Conservation (phyloP, 2,329 filamentous ascomycete species). For the Chaetomiaceae sp. region DNA sequence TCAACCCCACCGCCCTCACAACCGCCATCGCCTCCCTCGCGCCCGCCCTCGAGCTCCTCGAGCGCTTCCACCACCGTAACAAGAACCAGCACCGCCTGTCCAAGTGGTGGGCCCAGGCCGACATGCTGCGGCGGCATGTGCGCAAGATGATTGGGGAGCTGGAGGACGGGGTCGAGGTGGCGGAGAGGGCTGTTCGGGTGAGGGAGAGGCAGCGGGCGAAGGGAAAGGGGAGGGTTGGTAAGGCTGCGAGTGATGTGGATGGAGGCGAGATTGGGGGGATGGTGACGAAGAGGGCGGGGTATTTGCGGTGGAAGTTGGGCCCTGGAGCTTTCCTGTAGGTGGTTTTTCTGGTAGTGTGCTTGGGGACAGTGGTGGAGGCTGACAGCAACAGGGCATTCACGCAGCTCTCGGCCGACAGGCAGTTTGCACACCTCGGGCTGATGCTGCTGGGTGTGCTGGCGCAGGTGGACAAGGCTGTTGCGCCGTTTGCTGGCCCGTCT, state of each 20-base stretch:
- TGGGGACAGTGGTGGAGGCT: neutral
- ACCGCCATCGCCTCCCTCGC: conserved; percentile 30
- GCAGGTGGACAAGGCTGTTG: conserved; percentile 47
- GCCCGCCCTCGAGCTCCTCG: conserved; percentile 53
- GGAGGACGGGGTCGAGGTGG: conserved; percentile 24
- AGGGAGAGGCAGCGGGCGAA: neutral
- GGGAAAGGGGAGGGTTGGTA: neutral
- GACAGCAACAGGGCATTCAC: conserved; percentile 53
- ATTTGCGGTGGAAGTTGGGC: conserved; percentile 38
- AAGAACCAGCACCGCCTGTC: conserved; percentile 82
- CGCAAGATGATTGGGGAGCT: conserved; percentile 42
- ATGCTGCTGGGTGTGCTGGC: conserved; percentile 63
- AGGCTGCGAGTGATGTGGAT: neutral
- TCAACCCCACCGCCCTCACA: neutral
- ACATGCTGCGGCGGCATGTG: conserved; percentile 64
- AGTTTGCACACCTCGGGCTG: conserved; percentile 68
- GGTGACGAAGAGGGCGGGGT: conserved; percentile 31
- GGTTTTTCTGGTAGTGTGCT: neutral
- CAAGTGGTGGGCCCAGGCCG: conserved; percentile 75
- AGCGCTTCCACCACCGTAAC: conserved; percentile 76
- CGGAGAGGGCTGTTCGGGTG: neutral
- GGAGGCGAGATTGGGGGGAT: conserved; percentile 1
- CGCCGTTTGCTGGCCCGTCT: conserved; percentile 27
- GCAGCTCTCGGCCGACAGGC: conserved; percentile 65
- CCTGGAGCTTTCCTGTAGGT: conserved; percentile 44